phyloP scores from a whole-genome alignment of 2,329 filamentous ascomycete genomes.

The Aspergillus felis region DNA sequence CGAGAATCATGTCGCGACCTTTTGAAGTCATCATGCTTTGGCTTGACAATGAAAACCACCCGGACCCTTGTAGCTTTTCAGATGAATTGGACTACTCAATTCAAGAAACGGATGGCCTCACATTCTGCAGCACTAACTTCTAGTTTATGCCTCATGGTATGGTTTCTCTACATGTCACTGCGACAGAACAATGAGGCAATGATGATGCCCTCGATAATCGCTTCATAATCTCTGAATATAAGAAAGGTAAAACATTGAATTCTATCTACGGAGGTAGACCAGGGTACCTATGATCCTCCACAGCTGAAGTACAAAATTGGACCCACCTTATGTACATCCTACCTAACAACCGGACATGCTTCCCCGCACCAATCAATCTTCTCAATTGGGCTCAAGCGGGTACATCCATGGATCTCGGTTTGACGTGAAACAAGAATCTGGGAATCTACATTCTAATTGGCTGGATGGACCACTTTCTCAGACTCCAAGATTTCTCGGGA shows the following conservation, averaged over 20 bases:
- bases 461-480: neutral
- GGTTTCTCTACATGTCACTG: neutral
- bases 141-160: neutral
- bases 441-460: neutral
- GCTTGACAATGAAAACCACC: neutral
- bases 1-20: too few species aligned
- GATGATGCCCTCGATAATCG: neutral
- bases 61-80: neutral
- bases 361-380: conserved; percentile 11
- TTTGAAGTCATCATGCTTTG: neutral
- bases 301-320: neutral
- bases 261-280: neutral
- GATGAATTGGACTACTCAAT: neutral
- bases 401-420: neutral
- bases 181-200: neutral
- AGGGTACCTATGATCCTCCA: neutral
- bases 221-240: neutral
- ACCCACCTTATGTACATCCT: conserved; percentile 1
- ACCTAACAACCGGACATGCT: conserved; percentile 4
- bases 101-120: neutral
- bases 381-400: neutral
- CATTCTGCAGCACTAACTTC: neutral
- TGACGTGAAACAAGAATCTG: conserved; percentile 4
- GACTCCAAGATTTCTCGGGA: neutral
- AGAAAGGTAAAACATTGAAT: neutral